Base-by-base conservation (phyloP, 2,329 filamentous ascomycete species). In the Laburnicola sp. region DNA sequence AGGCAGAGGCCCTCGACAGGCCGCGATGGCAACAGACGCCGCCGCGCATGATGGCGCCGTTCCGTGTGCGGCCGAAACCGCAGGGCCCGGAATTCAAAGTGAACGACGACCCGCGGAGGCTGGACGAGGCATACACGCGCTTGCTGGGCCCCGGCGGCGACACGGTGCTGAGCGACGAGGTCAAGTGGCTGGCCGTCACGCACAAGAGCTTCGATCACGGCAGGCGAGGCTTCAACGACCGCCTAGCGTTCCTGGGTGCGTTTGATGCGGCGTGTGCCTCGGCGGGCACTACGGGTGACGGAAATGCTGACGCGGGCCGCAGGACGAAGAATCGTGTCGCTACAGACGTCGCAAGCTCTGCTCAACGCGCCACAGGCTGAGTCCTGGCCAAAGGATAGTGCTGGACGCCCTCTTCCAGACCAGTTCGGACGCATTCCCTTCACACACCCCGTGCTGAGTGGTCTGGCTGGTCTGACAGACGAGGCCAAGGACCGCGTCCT, bases 151-250 rank as follows among this genome's bases (percentile, higher is more conserved):
- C 78, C 40, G 85, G 82, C 39, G 89, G 89, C 50, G 83, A 88
- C 60, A 83, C 82, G 62, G 72, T 94, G 71, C 79, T 99, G 51
- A 86, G 88, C 2, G 92, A 97, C 11, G 93, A 99, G 76, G 80
- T 94, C 56, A 97, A 97, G 77, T 99, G 94, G 94, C 78, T 97
- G 66, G 92, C 92, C 27, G 84, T 99, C 49, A 99, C 94, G 59
- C 94, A 97, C 75, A 97, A 97, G 83, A 97, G 91, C 75, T 97
- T 96, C 69, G 93, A 99, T 71, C 91, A 97, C 69, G 94, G 92
- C 45, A 82, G 91, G 67, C 86, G 92, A 79, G 93, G 93, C 1
- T 96, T 93, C 77, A 99, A 99, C 72, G 93, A 97, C 67, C 84
- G 90, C 56, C 78, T 99, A 73, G 89, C 91, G n/a, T 91, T 89